A percentile compares a stretch with the other conserved stretches of the same genome.
Evolutionary conservation across 495 filamentous ascomycete species (phyloP).

Genomic region (Massariosphaeria phaeospora): DNA sequence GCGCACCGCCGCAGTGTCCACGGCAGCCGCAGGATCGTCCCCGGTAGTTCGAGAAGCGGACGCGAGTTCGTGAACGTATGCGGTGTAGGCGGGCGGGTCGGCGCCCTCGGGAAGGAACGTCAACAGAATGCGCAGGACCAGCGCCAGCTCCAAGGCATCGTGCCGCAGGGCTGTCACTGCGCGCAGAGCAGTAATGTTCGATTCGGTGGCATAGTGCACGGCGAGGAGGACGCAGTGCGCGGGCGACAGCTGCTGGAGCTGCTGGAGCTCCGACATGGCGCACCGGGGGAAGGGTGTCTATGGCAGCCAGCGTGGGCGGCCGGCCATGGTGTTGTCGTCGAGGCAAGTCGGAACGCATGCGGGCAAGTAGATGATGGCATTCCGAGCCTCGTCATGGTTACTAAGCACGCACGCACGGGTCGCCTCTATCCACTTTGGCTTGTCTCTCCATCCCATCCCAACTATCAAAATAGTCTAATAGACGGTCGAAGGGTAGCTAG

Average conservation of each 20-base stretch:
- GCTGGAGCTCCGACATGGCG: conserved; percentile 12
- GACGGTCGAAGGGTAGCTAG: too few species aligned
- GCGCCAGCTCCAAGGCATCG: conserved; percentile 57
- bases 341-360: too few species aligned
- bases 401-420: too few species aligned
- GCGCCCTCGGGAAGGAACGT: conserved; percentile 78
- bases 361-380: too few species aligned
- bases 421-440: too few species aligned
- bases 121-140: conserved; percentile 73
- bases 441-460: too few species aligned
- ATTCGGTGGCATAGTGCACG: conserved; percentile 52
- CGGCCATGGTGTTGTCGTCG: background rate
- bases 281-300: background rate
- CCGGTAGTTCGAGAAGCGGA: conserved; percentile 33
- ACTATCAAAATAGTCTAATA: too few species aligned
- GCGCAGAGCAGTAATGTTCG: conserved; percentile 58
- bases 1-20: conserved; percentile 58
- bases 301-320: background rate
- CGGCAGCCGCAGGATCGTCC: conserved; percentile 35
- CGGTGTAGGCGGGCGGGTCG: conserved; percentile 59
- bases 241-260: conserved; percentile 43
- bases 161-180: conserved; percentile 56
- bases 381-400: too few species aligned
- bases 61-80: conserved; percentile 54
- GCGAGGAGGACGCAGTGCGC: conserved; percentile 62